Conservation (phyloP, 805 yeast genomes). For the Metschnikowia colocasiae region DNA sequence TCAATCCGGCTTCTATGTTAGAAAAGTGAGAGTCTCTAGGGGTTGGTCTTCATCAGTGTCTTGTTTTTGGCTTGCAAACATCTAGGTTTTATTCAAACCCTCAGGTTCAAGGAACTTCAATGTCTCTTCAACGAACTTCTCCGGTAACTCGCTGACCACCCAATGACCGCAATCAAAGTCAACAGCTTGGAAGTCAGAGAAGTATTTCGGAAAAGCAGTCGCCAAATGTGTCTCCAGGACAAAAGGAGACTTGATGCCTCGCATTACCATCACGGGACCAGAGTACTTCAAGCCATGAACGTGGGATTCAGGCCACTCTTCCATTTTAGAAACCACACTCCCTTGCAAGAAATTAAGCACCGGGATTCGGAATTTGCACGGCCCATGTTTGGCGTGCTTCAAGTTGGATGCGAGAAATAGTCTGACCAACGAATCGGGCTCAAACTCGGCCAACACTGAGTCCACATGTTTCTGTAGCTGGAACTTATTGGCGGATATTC, state of each 20-base stretch:
- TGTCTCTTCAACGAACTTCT: constrained; percentile 21
- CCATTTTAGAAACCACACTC: constrained; percentile 12
- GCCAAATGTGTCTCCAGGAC: constrained; percentile 29
- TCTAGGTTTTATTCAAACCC: neutral
- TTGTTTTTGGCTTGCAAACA: neutral
- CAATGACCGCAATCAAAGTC: constrained; percentile 36
- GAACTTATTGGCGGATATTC: neutral
- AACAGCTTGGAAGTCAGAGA: constrained; percentile 18
- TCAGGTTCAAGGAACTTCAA: constrained; percentile 7
- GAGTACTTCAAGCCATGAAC: constrained; percentile 20
- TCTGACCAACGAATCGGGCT: constrained; percentile 26
- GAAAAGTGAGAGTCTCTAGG: too few species aligned
- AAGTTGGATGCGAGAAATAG: constrained; percentile 39
- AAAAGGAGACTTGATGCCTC: constrained; percentile 42
- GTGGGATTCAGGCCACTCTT: constrained; percentile 14
- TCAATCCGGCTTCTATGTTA: too few species aligned
- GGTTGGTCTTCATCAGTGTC: neutral
- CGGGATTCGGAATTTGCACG: constrained; percentile 14
- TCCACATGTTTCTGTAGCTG: constrained; percentile 18
- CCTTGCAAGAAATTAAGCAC: constrained; percentile 16
- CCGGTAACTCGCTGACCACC: constrained; percentile 39
- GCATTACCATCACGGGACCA: constrained; percentile 41
- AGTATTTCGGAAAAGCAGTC: constrained; percentile 24
- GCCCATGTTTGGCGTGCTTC: constrained; percentile 11
- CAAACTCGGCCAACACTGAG: constrained; percentile 22